Evolutionary conservation across 805 yeast species (phyloP), one percentile per base, ranked within the genome.

Genomic region (Zygosaccharomyces siamensis): DNA sequence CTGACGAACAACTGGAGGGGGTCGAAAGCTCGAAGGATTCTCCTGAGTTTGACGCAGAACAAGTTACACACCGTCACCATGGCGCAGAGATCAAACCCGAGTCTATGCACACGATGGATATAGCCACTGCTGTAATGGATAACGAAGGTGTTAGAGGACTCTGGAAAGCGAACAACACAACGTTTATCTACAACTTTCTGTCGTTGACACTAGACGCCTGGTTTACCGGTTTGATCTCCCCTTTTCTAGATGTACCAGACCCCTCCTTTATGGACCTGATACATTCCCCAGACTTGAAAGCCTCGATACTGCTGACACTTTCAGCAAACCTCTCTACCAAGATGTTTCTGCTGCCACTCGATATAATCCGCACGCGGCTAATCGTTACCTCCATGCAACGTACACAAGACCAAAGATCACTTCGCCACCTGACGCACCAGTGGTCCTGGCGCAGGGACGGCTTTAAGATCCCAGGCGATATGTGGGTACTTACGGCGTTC

Each of bases 201-300:
- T 79, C 84, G 2, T 79, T 81, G 43, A 85, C 96, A 0, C 70
- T 89, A 40, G 92, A 87, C 61, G 88, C 96, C 1, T 90, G 98
- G 97, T 74, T 89, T 42, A 85, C 95, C 0, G 97, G 97, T 3
- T 79, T 90, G 53, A 63, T 89, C 6, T 83, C 96, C 4, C 93
- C 97, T 2, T 70, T 87, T 40, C 66, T 86, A 45, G 84, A 86
- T 16, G 79, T 89, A 27, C 96, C 97, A 0, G 97, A 90, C 63
- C 97, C 97, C 2, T 80, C 82, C 52, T 84, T 89, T 63, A 82
- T 89, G 56, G 96, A 88, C 54, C 75, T 86, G 44, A 75, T 87
- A 18, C 93, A 86, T 59, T 84, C 93, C 8, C 80, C 89, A 3
- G 89, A 84, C 52, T 89, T 95, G 1, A 68, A 79, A 42, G 72